These are phyloP conservation scores for Aethionema arabicum DNA, from an alignment of 345 rosid genomes.

Conservation along the genomic window DNA sequence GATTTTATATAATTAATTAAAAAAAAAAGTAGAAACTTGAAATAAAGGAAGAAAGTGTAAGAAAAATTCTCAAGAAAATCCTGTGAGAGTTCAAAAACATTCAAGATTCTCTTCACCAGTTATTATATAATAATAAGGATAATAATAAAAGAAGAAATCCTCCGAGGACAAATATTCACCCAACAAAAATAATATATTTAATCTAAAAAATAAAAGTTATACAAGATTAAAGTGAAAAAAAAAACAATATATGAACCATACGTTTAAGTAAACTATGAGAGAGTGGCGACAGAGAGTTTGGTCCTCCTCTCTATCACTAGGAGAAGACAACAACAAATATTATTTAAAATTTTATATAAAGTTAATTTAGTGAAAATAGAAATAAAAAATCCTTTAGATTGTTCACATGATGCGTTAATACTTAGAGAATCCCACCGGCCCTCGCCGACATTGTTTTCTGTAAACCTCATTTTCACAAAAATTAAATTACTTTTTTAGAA, in stretches of 20 bases:
- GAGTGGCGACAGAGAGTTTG: conserved; percentile 27
- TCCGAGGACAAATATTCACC: conserved; percentile 21
- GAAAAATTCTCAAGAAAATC: conserved; percentile 28
- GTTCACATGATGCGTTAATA: conserved; percentile 35
- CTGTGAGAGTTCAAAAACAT: conserved; percentile 27
- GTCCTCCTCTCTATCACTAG: conserved; percentile 35
- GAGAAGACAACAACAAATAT: conserved; percentile 16
- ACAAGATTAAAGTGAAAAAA: conserved; percentile 21
- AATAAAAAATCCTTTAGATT: neutral
- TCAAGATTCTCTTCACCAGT: conserved; percentile 28
- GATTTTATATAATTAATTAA: conserved; percentile 1
- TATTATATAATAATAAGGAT: conserved; percentile 3
- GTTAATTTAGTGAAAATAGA: neutral
- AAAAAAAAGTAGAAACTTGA: conserved; percentile 24
- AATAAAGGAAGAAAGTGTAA: conserved; percentile 6
- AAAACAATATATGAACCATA: conserved; percentile 29
- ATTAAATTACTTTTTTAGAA: no score
- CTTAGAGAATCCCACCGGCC: conserved; percentile 25
- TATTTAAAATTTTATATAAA: neutral
- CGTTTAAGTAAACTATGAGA: conserved; percentile 37
- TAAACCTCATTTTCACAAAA: neutral
- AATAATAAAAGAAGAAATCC: conserved; percentile 21
- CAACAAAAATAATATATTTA: neutral
- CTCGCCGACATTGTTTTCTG: conserved; percentile 28
- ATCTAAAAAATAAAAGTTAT: neutral